phyloP scores from a whole-genome alignment of 192 early-diverging fungal species.

The Spizellomyces punctatus region DNA sequence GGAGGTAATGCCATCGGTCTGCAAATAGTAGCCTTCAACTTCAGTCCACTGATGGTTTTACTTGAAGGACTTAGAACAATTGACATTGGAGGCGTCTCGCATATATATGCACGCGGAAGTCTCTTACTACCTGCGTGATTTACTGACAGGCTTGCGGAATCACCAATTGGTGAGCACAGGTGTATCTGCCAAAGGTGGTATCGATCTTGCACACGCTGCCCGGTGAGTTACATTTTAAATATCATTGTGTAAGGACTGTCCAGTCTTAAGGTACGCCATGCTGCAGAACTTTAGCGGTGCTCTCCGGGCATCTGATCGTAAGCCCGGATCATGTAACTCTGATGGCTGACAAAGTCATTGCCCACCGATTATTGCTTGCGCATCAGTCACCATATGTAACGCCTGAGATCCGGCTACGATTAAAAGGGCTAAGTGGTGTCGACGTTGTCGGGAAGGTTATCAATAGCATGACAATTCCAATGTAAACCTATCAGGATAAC shows the following conservation, averaged over 20 bases:
- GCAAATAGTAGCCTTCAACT: too few species aligned
- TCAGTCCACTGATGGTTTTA: too few species aligned
- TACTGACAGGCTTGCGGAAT: constrained; percentile 26
- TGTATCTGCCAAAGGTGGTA: constrained; percentile 16
- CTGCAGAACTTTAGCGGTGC: constrained; percentile 14
- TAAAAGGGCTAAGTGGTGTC: constrained; percentile 2
- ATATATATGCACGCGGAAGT: constrained; percentile 12
- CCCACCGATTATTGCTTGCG: constrained; percentile 13
- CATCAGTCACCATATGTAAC: constrained; percentile 10
- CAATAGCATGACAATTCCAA: constrained; percentile 14
- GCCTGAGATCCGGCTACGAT: background rate
- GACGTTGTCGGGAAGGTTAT: constrained; percentile 25
- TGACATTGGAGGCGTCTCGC: too few species aligned
- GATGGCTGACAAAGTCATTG: constrained; percentile 26
- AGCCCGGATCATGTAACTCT: constrained; percentile 24
- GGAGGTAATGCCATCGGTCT: too few species aligned
- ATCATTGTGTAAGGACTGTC: too few species aligned
- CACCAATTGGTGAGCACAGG: constrained; percentile 20
- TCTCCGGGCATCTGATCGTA: constrained; percentile 6
- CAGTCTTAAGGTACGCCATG: background rate
- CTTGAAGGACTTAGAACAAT: too few species aligned
- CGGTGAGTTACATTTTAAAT: background rate
- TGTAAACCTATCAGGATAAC: constrained; percentile 7
- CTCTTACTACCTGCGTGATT: constrained; percentile 10
- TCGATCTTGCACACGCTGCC: constrained; percentile 18